Evolutionary conservation across 192 early-diverging fungal species (phyloP).

Genomic region (Coemansia erecta): DNA sequence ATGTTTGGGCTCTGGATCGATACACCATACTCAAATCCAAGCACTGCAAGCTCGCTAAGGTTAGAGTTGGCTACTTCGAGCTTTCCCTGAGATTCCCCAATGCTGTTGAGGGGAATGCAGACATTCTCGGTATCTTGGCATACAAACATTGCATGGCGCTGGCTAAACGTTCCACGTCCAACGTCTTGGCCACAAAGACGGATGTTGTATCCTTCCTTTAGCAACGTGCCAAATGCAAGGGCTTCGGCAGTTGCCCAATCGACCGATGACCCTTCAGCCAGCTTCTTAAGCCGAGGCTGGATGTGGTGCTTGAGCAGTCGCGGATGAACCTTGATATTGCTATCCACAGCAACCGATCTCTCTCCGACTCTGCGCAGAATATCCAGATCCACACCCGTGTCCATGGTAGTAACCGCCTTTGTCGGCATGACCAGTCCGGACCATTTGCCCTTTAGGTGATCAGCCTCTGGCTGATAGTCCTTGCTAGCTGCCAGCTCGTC

Average conservation of each 20-base stretch:
- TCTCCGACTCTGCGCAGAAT: slow-evolving; percentile 68
- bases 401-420: slow-evolving; percentile 32
- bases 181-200: slow-evolving; percentile 97
- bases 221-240: slow-evolving; percentile 83
- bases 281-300: slow-evolving; percentile 69
- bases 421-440: slow-evolving; percentile 65
- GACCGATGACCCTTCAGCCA: slow-evolving; percentile 65
- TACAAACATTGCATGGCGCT: slow-evolving; percentile 96
- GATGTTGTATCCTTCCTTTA: slow-evolving; percentile 83
- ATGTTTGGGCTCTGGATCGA: slow-evolving; percentile 84
- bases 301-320: slow-evolving; percentile 91
- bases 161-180: slow-evolving; percentile 95
- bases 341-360: slow-evolving; percentile 70
- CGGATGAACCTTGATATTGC: slow-evolving; percentile 73
- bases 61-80: slow-evolving; percentile 89
- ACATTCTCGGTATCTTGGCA: slow-evolving; percentile 86
- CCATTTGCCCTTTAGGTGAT: slow-evolving; percentile 77
- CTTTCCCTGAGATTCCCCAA: slow-evolving; percentile 56
- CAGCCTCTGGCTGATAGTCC: slow-evolving; percentile 33
- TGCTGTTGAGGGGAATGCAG: slow-evolving; percentile 80
- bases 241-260: slow-evolving; percentile 98
- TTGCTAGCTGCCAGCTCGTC: slow-evolving; percentile 43
- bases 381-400: slow-evolving; percentile 65
- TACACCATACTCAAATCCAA: slow-evolving; percentile 95
- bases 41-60: slow-evolving; percentile 90